These are phyloP conservation scores for Triticum monococcum DNA, from an alignment of 176 grass and related monocot species.

Conservation along the genomic window DNA sequence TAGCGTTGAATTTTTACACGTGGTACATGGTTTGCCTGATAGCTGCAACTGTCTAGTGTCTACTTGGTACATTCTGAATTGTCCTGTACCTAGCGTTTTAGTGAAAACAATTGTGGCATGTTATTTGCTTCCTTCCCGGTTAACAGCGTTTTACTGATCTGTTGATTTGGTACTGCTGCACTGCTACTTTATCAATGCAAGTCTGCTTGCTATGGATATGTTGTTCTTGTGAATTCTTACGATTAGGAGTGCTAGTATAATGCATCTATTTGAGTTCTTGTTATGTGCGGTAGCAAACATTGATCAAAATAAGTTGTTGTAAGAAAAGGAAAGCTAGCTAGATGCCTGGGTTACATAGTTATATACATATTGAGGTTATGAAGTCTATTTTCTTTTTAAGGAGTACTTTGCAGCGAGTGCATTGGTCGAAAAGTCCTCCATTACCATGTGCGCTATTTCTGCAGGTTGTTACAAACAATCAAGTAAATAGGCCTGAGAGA, in stretches of 20 bases:
- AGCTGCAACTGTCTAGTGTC: background rate
- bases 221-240: background rate
- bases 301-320: slow-evolving; percentile 5
- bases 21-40: background rate
- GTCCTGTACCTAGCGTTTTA: background rate
- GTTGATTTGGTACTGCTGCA: background rate
- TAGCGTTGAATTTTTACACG: background rate
- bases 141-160: background rate
- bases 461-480: slow-evolving; percentile 38
- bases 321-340: background rate
- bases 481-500: slow-evolving; percentile 30
- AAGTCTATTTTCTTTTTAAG: background rate
- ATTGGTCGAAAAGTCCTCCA: background rate
- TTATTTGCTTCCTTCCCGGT: background rate
- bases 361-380: background rate
- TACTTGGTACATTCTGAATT: background rate
- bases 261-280: background rate
- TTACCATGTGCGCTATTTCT: background rate
- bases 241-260: background rate
- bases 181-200: background rate
- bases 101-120: background rate
- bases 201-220: background rate
- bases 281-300: background rate
- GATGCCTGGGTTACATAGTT: background rate
- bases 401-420: background rate